A percentile compares a stretch with the other conserved stretches of the same genome.
Evolutionary conservation across 2,329 filamentous ascomycete genomes (phyloP).

Genomic region (Diatrype stigma): DNA sequence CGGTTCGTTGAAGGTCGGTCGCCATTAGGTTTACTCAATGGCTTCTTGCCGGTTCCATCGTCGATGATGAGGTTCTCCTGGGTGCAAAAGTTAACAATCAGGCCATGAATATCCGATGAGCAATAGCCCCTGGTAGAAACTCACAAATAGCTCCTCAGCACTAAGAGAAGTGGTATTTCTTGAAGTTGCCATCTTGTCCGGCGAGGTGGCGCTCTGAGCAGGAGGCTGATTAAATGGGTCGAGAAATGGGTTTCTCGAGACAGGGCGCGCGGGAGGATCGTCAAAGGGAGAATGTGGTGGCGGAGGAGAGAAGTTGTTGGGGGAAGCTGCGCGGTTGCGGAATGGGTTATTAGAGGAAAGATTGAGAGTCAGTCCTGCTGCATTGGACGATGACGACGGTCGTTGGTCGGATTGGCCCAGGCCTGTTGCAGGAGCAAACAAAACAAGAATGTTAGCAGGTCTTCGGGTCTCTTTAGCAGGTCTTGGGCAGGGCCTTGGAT

Average conservation of each 20-base stretch:
- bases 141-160: slow-evolving; percentile 73
- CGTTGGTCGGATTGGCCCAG: slow-evolving; percentile 34
- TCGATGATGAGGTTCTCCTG: slow-evolving; percentile 67
- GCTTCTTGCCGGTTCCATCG: slow-evolving; percentile 41
- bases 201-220: slow-evolving; percentile 32
- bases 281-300: slow-evolving; percentile 54
- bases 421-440: slow-evolving; percentile 18
- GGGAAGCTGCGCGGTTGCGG: slow-evolving; percentile 67
- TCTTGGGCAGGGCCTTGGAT: background rate
- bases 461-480: background rate
- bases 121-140: slow-evolving; percentile 41
- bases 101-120: too few relatives aligned
- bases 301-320: slow-evolving; percentile 36
- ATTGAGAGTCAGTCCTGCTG: slow-evolving; percentile 55
- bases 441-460: slow-evolving; percentile 24
- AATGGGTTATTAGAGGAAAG: slow-evolving; percentile 81
- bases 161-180: slow-evolving; percentile 47
- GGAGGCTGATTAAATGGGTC: slow-evolving; percentile 41
- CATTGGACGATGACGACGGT: slow-evolving; percentile 30
- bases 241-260: slow-evolving; percentile 74
- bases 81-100: slow-evolving; percentile 27
- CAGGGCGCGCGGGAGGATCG: slow-evolving; percentile 55
- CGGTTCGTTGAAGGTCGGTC: slow-evolving; percentile 32
- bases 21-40: slow-evolving; percentile 23
- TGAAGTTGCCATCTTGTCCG: slow-evolving; percentile 46